These are phyloP conservation scores for Tricholoma flavovirens DNA, from an alignment of 768 basidiomycete species.

Conservation along the genomic window DNA sequence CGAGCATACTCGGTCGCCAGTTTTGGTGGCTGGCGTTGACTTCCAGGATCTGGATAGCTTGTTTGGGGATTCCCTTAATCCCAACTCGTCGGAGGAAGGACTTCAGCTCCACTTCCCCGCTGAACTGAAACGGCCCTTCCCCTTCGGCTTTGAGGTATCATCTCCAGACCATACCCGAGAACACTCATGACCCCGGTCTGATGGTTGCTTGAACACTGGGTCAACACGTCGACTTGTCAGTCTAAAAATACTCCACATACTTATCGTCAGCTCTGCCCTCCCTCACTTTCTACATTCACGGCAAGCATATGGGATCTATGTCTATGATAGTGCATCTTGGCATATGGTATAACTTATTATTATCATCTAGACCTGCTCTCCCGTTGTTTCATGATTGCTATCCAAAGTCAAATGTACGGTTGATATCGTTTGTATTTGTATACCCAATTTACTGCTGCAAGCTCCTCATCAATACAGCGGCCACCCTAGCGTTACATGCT, in stretches of 20 bases:
- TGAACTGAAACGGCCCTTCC: background rate
- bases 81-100: background rate
- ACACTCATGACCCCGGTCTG: background rate
- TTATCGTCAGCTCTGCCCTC: background rate
- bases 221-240: background rate
- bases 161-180: background rate
- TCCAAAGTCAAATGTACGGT: background rate
- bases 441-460: background rate
- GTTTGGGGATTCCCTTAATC: background rate
- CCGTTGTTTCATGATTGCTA: background rate
- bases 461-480: too few relatives aligned
- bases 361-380: background rate
- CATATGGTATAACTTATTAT: slow-evolving; percentile 1
- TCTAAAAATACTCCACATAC: background rate
- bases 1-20: background rate
- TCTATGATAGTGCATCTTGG: slow-evolving; percentile 19
- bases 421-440: background rate
- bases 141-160: background rate
- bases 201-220: background rate
- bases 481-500: too few relatives aligned
- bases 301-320: slow-evolving; percentile 2
- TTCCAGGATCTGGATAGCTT: slow-evolving; percentile 3
- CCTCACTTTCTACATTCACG: background rate
- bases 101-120: background rate
- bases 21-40: slow-evolving; percentile 8